phyloP scores from a whole-genome alignment of 306 rosid genomes.

The Citrullus mucosospermus region DNA sequence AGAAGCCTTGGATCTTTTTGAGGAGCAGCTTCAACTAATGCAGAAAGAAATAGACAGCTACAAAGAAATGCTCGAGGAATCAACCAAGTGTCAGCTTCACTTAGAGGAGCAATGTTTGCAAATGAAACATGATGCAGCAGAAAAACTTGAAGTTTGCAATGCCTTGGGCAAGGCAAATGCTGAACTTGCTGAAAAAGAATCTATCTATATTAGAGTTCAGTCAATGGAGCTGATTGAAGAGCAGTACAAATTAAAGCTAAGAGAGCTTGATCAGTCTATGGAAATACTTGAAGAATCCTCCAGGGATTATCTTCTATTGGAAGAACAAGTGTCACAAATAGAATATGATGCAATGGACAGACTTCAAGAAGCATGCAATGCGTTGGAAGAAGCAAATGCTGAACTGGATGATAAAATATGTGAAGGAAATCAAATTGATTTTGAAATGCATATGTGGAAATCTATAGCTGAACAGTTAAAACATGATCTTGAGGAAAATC shows the following conservation, averaged over 20 bases:
- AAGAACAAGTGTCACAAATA: constrained; percentile 6
- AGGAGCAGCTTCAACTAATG: constrained; percentile 20
- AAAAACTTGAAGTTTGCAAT: constrained; percentile 7
- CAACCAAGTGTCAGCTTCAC: constrained; percentile 21
- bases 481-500: constrained; percentile 41
- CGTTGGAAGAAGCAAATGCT: constrained; percentile 18
- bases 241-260: not conserved
- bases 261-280: constrained; percentile 2
- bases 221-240: constrained; percentile 11
- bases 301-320: constrained; percentile 1
- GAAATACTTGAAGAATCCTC: constrained; percentile 12
- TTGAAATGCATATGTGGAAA: constrained; percentile 59
- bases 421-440: constrained; percentile 51
- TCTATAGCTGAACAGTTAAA: constrained; percentile 35
- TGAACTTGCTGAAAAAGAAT: constrained; percentile 8
- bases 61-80: constrained; percentile 49
- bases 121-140: constrained; percentile 7
- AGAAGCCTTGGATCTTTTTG: constrained; percentile 28
- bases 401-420: constrained; percentile 17
- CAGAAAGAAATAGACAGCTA: constrained; percentile 37
- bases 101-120: constrained; percentile 1
- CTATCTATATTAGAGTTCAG: not conserved
- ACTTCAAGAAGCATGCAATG: constrained; percentile 9
- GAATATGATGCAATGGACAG: constrained; percentile 11
- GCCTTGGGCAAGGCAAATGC: constrained; percentile 3